Base-by-base conservation (phyloP, 352 stramenopile genomes). In the Pythium sp. region DNA sequence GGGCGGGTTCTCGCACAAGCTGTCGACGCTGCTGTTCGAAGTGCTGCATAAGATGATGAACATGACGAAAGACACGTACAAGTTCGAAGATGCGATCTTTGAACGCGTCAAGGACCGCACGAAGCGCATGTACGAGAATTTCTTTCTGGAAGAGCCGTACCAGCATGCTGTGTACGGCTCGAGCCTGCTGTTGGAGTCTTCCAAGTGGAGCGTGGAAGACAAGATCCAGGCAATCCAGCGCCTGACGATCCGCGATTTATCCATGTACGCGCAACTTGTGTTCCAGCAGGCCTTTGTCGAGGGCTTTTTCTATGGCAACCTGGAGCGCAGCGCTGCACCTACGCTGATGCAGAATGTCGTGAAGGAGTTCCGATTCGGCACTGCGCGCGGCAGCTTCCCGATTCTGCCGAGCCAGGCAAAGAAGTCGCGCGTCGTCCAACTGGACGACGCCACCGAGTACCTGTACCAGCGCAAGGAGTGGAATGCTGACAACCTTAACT, bases 1-100 rank as follows among this genome's bases (percentile, higher is more conserved):
- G 0, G 86, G 81, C 32, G 93, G 93, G 7, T 98, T 95, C 77
- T 96, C 86, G 61, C 86, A 98, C 67, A 98, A 98, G 68, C 82
- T 96, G 5, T 72, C 86, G n/a, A 73, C 82, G 15, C 80, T 98
- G 49, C 69, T 97, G 0, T 74, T 87, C 24, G 84, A 94, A 53
- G 82, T 91, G 5, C 73, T 97, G 36, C 67, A 81, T 3, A 69
- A 80, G 22, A 72, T 91, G 65, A 61, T 83, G 36, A 72, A 67
- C 6, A 84, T 90, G 77, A 80, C 80, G 0, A 76, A 73, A n/a
- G 43, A 73, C 11, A 67, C 58, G n/a, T 86, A 92, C 59, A 61
- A 67, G 3, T 81, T 94, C n/a, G 75, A 85, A 20, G 71, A 86
- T 11, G 76, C 83, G 14, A 66, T 93, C 2, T 97, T 97, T 63